These are phyloP conservation scores for Gleditsia sinensis DNA, from an alignment of 306 rosid species.

Conservation along the genomic window DNA sequence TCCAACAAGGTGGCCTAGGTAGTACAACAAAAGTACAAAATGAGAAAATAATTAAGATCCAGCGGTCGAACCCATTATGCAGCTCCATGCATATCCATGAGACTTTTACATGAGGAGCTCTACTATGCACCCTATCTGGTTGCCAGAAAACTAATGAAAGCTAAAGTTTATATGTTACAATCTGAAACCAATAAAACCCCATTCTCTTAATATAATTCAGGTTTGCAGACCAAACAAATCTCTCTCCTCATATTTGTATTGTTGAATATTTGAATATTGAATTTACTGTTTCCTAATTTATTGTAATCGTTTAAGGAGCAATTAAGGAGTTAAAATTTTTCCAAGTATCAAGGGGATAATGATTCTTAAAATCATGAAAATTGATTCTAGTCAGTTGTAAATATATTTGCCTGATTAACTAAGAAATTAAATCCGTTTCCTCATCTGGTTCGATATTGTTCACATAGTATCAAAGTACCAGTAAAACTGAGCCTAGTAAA, in stretches of 20 bases:
- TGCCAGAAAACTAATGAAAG: not conserved
- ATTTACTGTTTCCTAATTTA: no score
- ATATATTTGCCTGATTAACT: no score
- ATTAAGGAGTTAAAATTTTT: no score
- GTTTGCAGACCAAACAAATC: not conserved
- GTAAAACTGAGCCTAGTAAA: no score
- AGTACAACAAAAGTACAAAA: not conserved
- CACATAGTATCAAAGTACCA: no score
- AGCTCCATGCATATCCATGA: not conserved
- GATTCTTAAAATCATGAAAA: no score
- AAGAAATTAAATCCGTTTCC: no score
- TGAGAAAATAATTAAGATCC: slow-evolving; percentile 1
- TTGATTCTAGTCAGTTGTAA: no score
- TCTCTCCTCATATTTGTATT: not conserved
- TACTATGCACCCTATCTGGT: not conserved
- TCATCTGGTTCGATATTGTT: no score
- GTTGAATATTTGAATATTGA: no score
- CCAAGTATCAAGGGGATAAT: no score
- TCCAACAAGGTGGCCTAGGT: slow-evolving; percentile 9
- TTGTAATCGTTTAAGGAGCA: no score
- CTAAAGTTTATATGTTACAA: not conserved
- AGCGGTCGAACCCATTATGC: not conserved
- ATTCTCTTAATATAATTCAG: not conserved
- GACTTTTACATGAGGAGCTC: not conserved
- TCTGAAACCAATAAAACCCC: not conserved